Base-by-base conservation (phyloP, 345 rosid species). In the Stellera chamaejasme region DNA sequence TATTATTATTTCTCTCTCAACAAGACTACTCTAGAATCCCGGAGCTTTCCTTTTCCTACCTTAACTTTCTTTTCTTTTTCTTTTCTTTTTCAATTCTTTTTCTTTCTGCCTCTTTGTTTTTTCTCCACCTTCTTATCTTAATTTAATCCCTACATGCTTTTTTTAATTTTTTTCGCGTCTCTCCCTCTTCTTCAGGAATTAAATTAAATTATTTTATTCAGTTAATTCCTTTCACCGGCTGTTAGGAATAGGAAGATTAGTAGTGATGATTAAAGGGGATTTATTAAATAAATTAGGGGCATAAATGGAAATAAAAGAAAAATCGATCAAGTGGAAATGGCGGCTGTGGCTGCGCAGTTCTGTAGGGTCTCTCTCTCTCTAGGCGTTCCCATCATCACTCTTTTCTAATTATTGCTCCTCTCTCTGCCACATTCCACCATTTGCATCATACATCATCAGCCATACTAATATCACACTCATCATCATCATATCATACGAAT, bases 291-390 rank as follows among this genome's bases (percentile, higher is more conserved):
- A 49, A 45, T n/a, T 45, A 48, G 19, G 41, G 39, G 39, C 39
- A 13, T 39, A 19, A 45, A 15, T 45, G 36, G 14, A 14, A 10
- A 52, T 42, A 53, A 27, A 49, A 12, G 19, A 28, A 51, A 59
- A 58, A 27, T 12, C 44, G 56, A 48, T 57, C 26, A 43, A 58
- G 77, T 59, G 76, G 60, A 76, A 78, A 78, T 76, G 87, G 87
- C 90, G 90, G 90, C 85, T 78, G 5, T 66, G 82, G 74, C 82
- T 82, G 84, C 83, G 83, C 81, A 63, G 77, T 73, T 60, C 63
- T 60, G 69, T 54, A 58, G 44, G 56, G 27, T 51, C 6, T 45
- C n/a, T 45, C 10, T 25, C 10, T 13, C 6, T 42, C 32, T 48
- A 56, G 59, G 63, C 32, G 67, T 58, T 66, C 58, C 72, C 74